phyloP scores from a whole-genome alignment of 495 filamentous ascomycete genomes.

The Achaetomiella virescens region DNA sequence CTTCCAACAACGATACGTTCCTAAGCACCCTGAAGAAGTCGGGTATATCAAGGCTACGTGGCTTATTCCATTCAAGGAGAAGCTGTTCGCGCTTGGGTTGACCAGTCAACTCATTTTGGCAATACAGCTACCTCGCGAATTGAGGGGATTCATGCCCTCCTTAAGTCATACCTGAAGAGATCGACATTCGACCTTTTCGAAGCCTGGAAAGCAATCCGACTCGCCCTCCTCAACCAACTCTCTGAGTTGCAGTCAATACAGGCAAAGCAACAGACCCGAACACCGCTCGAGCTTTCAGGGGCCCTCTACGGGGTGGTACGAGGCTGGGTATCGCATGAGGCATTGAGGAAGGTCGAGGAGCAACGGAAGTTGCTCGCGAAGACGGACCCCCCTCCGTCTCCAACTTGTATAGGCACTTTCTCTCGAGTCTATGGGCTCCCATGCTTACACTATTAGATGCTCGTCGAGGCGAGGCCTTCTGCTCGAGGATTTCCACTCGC shows the following conservation, averaged over 20 bases:
- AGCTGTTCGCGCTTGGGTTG: not conserved
- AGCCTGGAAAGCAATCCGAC: not conserved
- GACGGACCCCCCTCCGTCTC: not conserved
- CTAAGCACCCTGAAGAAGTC: too few relatives aligned
- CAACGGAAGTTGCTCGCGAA: not conserved
- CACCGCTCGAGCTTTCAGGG: too few relatives aligned
- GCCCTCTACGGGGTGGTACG: too few relatives aligned
- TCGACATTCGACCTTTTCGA: slow-evolving; percentile 1
- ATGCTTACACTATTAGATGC: not conserved
- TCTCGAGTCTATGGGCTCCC: not conserved
- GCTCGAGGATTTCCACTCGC: not conserved
- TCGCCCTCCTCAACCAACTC: not conserved
- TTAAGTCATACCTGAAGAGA: too few relatives aligned
- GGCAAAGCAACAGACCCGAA: too few relatives aligned
- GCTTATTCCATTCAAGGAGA: not conserved
- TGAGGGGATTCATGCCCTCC: too few relatives aligned
- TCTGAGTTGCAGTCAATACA: not conserved
- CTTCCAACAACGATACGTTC: too few relatives aligned
- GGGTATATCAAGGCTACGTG: not conserved
- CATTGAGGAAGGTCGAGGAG: too few relatives aligned
- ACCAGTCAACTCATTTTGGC: too few relatives aligned
- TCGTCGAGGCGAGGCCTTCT: not conserved
- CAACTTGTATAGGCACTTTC: not conserved
- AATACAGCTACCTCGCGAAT: too few relatives aligned
- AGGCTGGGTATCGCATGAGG: too few relatives aligned